Base-by-base conservation (phyloP, 139 green algal species). In the Chlamydomonas sphaeroides region DNA sequence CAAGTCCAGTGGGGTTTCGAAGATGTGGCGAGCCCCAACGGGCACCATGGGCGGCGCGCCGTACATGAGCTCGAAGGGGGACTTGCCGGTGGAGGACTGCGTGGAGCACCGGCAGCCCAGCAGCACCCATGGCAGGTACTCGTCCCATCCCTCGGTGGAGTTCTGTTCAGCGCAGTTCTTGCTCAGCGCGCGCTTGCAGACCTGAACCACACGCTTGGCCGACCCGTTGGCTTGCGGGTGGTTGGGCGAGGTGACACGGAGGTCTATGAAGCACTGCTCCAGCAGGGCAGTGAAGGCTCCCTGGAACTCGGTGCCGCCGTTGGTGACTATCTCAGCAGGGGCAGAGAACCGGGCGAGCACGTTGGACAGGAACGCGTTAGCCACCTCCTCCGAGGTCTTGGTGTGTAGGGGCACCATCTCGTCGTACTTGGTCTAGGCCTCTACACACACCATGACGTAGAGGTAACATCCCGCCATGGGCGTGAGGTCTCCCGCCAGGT, bases 371-470 rank as follows among this genome's bases (percentile, higher is more conserved):
- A 53, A 53, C 11, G 45, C 45, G 10, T 53, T 10, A 4, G 51
- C 51, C 17, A 7, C 4, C 17, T 10, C 20, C 17, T 25, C 20
- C 4, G 17, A 30, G 20, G 51, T 36, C 42, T 86, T 88, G 20
- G 53, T 56, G 0, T 36, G 36, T 39, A 90, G 32, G 5, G 80
- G 39, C 30, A 83, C 51, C 25, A 88, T 21, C 48, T 86, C 84
- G 1, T 87, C 42, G n/a, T 63, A 57, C 30, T 89, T 87, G n/a
- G 8, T 66, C 25, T 83, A 73, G 35, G 83, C 62, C 38, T 91
- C 84, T 10, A 88, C 85, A 0, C 53, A 61, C 5, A 91, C 51
- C 72, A 89, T 81, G 2, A 87, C 42, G 61, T 86, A 85, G 23
- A 35, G 70, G 39, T 84, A 62, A 32, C 76, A 51, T 1, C 18